Evolutionary conservation across 148 eudicot genomes (phyloP).

Genomic region (Silene conica): DNA sequence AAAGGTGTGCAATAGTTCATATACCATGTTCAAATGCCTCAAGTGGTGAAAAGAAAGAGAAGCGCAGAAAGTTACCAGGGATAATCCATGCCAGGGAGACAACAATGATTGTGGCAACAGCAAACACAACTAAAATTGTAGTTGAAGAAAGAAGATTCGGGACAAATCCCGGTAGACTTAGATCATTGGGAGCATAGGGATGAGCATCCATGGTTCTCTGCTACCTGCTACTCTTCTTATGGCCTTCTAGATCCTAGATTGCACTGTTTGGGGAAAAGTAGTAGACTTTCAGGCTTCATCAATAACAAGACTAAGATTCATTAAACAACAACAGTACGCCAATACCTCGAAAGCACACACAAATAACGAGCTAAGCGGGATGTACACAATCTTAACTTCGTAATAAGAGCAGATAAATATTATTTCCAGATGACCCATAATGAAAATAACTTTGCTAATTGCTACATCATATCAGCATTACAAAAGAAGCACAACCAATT

Average conservation of each 20-base stretch:
- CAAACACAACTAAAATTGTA: slow-evolving; percentile 52
- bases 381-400: neutral
- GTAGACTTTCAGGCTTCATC: neutral
- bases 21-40: neutral
- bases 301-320: neutral
- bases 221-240: neutral
- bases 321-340: neutral
- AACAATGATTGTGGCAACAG: slow-evolving; percentile 38
- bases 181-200: slow-evolving; percentile 66
- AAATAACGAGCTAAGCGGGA: neutral
- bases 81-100: slow-evolving; percentile 53
- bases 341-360: neutral
- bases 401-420: neutral
- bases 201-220: slow-evolving; percentile 34
- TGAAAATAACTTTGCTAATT: neutral
- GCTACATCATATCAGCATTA: neutral
- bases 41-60: neutral
- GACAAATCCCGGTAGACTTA: slow-evolving; percentile 64
- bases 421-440: neutral
- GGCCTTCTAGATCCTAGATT: neutral
- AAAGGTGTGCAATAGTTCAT: too few species aligned
- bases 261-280: neutral
- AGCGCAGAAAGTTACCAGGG: slow-evolving; percentile 40
- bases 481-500: neutral
- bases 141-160: slow-evolving; percentile 45